phyloP scores from a whole-genome alignment of 2,329 filamentous ascomycete genomes.

The Fusarium secorum region DNA sequence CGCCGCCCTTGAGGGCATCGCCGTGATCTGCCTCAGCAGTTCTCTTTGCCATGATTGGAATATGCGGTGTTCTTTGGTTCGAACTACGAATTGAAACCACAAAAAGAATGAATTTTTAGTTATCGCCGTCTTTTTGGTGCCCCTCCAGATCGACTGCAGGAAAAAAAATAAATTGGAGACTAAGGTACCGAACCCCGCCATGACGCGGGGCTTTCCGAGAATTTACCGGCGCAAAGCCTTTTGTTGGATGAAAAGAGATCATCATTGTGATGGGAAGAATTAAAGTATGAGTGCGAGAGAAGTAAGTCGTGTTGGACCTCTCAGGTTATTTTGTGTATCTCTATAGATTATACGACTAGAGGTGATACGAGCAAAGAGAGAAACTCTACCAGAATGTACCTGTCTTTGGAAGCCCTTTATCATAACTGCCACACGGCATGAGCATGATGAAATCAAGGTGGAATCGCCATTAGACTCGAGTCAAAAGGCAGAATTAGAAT shows the following conservation, averaged over 20 bases:
- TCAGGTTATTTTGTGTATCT: neutral
- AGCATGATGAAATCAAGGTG: neutral
- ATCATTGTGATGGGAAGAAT: neutral
- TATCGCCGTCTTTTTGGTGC: conserved; percentile 25
- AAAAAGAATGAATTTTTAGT: conserved; percentile 27
- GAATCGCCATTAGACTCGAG: neutral
- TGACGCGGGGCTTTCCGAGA: conserved; percentile 29
- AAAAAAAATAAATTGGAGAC: conserved; percentile 33
- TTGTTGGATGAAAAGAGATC: neutral
- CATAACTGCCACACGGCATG: neutral
- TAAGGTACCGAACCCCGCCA: conserved; percentile 34
- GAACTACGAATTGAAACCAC: conserved; percentile 8
- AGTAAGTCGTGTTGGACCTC: accelerated
- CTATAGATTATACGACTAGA: no score
- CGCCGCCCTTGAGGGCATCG: conserved; percentile 64
- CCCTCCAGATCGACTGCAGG: conserved; percentile 25
- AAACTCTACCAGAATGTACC: neutral
- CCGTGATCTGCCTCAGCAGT: conserved; percentile 59
- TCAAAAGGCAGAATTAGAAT: neutral
- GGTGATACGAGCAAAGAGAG: accelerated
- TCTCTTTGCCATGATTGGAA: conserved; percentile 65
- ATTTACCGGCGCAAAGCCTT: conserved; percentile 28
- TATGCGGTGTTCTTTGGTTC: neutral
- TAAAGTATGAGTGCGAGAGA: neutral
- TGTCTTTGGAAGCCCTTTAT: neutral